Percentiles rank a stretch among this genome's conserved stretches.
phyloP scores from a whole-genome alignment of 192 early-diverging fungal species.

The Linnemannia exigua region DNA sequence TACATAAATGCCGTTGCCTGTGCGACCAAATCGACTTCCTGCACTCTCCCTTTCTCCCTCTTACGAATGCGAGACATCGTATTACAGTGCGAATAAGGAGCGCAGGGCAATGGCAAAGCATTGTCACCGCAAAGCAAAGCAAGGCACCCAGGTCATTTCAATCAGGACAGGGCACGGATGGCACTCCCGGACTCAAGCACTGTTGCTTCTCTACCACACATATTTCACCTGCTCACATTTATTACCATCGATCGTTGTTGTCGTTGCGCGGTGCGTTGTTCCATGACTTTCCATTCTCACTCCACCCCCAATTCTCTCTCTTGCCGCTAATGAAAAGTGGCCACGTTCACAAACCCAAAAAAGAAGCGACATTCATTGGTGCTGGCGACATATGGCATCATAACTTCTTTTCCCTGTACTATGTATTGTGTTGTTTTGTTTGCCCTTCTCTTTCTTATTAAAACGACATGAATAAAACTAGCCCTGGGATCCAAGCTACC shows the following conservation, averaged over 20 bases:
- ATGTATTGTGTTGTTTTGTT: background rate
- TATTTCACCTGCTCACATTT: background rate
- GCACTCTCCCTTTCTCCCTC: background rate
- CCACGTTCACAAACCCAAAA: conserved; percentile 19
- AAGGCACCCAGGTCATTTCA: too few species aligned
- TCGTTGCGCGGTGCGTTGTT: too few species aligned
- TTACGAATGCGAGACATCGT: background rate
- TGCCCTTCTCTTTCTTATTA: background rate
- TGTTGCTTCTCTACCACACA: background rate
- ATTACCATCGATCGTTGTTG: background rate
- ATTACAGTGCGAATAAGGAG: too few species aligned
- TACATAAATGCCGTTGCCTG: background rate
- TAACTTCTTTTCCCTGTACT: background rate
- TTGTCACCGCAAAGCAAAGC: too few species aligned
- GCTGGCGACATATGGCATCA: background rate
- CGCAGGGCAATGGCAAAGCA: too few species aligned
- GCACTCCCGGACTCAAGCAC: background rate
- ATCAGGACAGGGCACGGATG: background rate
- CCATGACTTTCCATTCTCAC: background rate
- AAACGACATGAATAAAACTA: background rate
- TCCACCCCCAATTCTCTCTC: background rate
- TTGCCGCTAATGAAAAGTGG: background rate
- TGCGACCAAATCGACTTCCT: conserved; percentile 4
- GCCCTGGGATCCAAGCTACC: conserved; percentile 7
- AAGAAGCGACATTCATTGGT: background rate